These are phyloP conservation scores for Penicillium sp. DNA, from an alignment of 2,329 filamentous ascomycete species.

Conservation along the genomic window DNA sequence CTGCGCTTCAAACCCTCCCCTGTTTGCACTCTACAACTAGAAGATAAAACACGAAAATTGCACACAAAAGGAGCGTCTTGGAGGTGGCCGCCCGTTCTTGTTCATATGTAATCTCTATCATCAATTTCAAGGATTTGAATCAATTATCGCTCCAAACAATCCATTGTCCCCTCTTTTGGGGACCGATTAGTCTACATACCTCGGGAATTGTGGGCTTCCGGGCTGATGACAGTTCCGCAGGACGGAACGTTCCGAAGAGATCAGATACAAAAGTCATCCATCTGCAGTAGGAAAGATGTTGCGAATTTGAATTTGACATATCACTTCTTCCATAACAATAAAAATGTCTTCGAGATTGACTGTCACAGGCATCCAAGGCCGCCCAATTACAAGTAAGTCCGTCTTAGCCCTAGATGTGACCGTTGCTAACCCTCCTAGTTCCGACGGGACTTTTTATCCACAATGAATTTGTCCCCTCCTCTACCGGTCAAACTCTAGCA, in stretches of 20 bases:
- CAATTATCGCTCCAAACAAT: too few species aligned
- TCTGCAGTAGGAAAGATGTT: not conserved
- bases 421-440: conserved; percentile 13
- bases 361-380: conserved; percentile 19
- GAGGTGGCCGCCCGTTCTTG: not conserved
- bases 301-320: not conserved
- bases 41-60: not conserved
- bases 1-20: not conserved
- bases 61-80: not conserved
- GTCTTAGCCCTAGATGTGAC: not conserved
- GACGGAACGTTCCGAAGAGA: conserved; percentile 2
- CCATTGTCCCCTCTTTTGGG: not conserved
- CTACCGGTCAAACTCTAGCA: conserved; percentile 16
- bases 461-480: conserved; percentile 28
- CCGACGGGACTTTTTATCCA: conserved; percentile 32
- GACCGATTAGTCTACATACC: not conserved
- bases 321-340: not conserved
- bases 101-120: not conserved
- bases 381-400: conserved; percentile 15
- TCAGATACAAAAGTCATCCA: conserved; percentile 2
- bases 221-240: not conserved
- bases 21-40: not conserved
- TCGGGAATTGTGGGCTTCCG: not conserved
- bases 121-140: not conserved
- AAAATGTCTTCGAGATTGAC: conserved; percentile 14